Conservation (phyloP, 139 green algal genomes). For the Volvox reticuliferus region DNA sequence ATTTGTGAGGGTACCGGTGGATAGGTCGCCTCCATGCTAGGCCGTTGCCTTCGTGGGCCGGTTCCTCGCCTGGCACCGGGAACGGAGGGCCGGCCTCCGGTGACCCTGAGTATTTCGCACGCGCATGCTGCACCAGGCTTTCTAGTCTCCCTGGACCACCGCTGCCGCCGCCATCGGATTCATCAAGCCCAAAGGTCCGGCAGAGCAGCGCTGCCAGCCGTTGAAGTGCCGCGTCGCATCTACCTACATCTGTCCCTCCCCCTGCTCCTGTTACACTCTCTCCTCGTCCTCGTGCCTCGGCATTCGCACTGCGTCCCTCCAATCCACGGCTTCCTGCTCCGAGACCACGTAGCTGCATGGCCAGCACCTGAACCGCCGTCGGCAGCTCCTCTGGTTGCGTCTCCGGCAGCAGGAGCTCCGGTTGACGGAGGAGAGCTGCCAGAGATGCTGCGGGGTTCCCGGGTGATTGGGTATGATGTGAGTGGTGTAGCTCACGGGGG, state of each 20-base stretch:
- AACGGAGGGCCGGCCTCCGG: too few species aligned
- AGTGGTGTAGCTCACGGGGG: too few species aligned
- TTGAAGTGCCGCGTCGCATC: neutral
- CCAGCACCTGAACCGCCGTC: constrained; percentile 15
- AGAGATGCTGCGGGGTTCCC: neutral
- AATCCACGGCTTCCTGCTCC: neutral
- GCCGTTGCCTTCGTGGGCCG: too few species aligned
- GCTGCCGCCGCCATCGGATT: neutral
- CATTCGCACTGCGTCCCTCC: neutral
- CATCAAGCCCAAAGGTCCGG: neutral
- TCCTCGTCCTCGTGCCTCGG: neutral
- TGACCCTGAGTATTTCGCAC: too few species aligned
- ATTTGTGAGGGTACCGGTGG: too few species aligned
- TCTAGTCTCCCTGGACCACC: neutral
- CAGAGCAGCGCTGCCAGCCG: neutral
- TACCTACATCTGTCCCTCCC: neutral
- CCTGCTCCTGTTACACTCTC: neutral
- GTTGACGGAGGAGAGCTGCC: neutral
- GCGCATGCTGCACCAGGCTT: too few species aligned
- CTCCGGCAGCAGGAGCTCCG: constrained; percentile 21
- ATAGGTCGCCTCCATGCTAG: too few species aligned
- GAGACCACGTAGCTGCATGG: neutral
- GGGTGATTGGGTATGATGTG: too few species aligned
- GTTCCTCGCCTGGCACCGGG: too few species aligned
- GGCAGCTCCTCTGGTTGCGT: neutral